A percentile compares a stretch with the other conserved stretches of the same genome.
These are phyloP conservation scores for Pseudogymnoascus sp. DNA, from an alignment of 2,329 filamentous ascomycete species.

Conservation along the genomic window DNA sequence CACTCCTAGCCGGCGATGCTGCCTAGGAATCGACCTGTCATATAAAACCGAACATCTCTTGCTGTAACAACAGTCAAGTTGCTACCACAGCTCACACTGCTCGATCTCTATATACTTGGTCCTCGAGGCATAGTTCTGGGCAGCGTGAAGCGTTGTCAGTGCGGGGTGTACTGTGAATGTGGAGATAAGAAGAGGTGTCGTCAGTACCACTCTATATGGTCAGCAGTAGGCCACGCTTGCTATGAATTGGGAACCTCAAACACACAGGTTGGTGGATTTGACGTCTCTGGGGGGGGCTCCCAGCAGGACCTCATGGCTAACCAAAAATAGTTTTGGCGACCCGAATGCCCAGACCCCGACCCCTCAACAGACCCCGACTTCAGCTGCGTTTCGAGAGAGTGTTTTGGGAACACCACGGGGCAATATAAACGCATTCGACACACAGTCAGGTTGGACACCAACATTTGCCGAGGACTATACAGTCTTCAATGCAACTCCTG, in stretches of 20 bases:
- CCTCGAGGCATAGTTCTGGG: neutral
- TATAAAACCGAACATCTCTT: conserved; percentile 3
- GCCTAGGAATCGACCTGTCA: neutral
- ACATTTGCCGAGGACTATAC: conserved; percentile 57
- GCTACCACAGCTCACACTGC: conserved; percentile 4
- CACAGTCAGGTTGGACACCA: conserved; percentile 48
- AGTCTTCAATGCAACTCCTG: conserved; percentile 56
- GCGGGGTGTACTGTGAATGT: neutral
- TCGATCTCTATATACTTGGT: neutral
- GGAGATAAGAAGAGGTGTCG: neutral
- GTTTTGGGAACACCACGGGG: conserved; percentile 49
- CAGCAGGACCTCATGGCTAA: conserved; percentile 30
- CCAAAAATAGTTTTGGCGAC: conserved; percentile 49
- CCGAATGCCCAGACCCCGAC: conserved; percentile 53
- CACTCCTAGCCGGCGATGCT: neutral
- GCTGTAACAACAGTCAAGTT: neutral
- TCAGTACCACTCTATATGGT: neutral
- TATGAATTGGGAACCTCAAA: conserved; percentile 55
- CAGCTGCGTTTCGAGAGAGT: conserved; percentile 44
- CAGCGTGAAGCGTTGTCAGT: neutral
- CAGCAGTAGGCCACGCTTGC: conserved; percentile 30
- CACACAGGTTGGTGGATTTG: conserved; percentile 40
- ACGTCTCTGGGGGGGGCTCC: neutral
- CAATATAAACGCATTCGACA: conserved; percentile 38
- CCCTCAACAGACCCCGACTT: conserved; percentile 49